Percentiles rank a stretch among this genome's conserved stretches.
Evolutionary conservation across 345 rosid species (phyloP).

Genomic region (Lepidium didymum): DNA sequence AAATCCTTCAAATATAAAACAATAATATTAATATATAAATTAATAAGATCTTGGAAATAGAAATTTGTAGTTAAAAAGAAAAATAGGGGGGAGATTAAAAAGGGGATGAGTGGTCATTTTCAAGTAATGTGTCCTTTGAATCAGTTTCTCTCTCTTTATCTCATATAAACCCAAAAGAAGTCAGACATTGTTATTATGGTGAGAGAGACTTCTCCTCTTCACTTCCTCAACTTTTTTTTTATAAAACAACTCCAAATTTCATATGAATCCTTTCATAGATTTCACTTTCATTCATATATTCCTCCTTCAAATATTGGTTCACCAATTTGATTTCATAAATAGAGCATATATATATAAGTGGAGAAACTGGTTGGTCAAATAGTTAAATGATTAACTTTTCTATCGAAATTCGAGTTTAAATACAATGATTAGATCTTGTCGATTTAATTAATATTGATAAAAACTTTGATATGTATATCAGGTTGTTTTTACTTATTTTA

Average conservation of each 20-base stretch:
- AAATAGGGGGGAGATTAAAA: constrained; percentile 16
- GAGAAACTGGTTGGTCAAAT: no score
- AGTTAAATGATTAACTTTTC: no score
- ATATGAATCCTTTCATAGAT: constrained; percentile 17
- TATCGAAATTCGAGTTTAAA: no score
- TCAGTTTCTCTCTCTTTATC: constrained; percentile 33
- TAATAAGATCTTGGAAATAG: constrained; percentile 13
- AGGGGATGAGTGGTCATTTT: constrained; percentile 28
- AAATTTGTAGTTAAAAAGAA: constrained; percentile 12
- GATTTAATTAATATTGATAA: no score
- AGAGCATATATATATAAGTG: no score
- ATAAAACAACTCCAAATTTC: no score
- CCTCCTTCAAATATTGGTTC: no score
- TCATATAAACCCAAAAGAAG: constrained; percentile 33
- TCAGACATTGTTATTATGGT: constrained; percentile 51
- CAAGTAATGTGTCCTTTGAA: constrained; percentile 35
- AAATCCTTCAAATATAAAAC: background rate
- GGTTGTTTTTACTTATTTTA: no score
- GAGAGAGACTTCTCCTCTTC: constrained; percentile 70
- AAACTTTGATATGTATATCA: no score
- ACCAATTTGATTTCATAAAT: no score
- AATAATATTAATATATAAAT: background rate
- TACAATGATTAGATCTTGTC: no score
- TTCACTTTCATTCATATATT: constrained; percentile 14
- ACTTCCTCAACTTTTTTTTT: constrained; percentile 12